Evolutionary conservation across 169 alveolate genomes (phyloP).

Genomic region (Plasmodium yoelii): DNA sequence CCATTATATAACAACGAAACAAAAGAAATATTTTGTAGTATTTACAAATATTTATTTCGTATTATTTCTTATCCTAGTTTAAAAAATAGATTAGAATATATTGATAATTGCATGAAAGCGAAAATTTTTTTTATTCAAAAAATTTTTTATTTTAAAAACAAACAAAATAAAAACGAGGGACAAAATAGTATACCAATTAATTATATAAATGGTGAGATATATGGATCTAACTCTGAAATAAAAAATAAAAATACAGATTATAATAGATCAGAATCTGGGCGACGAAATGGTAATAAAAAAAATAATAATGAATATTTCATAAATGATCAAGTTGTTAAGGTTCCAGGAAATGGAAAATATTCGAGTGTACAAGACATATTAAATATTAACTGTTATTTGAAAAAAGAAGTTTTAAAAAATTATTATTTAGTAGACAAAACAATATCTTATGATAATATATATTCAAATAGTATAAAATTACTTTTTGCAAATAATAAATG

Average conservation of each 20-base stretch:
- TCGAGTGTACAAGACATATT: slow-evolving; percentile 15
- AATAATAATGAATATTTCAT: neutral
- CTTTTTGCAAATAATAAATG: slow-evolving; percentile 21
- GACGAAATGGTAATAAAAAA: neutral
- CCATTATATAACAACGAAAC: slow-evolving; percentile 67
- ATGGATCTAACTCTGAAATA: neutral
- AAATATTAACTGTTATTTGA: slow-evolving; percentile 25
- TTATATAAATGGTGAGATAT: neutral
- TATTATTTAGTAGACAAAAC: slow-evolving; percentile 35
- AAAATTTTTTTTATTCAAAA: slow-evolving; percentile 40
- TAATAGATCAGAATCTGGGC: neutral
- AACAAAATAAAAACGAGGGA: neutral
- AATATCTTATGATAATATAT: slow-evolving; percentile 18
- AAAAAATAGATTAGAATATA: slow-evolving; percentile 52
- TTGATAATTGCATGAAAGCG: slow-evolving; percentile 45
- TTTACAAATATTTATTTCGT: slow-evolving; percentile 31
- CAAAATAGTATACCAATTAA: neutral
- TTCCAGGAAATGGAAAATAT: neutral
- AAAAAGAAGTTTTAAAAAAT: slow-evolving; percentile 41
- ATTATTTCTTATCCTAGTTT: slow-evolving; percentile 40
- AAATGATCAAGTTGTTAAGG: no score
- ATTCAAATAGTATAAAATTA: slow-evolving; percentile 2
- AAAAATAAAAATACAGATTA: no score
- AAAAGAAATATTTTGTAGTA: slow-evolving; percentile 47
- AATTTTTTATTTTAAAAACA: slow-evolving; percentile 28